Evolutionary conservation across 192 early-diverging fungal genomes (phyloP), one percentile per base, ranked within the genome.

Genomic region (Umbelopsis sp.): DNA sequence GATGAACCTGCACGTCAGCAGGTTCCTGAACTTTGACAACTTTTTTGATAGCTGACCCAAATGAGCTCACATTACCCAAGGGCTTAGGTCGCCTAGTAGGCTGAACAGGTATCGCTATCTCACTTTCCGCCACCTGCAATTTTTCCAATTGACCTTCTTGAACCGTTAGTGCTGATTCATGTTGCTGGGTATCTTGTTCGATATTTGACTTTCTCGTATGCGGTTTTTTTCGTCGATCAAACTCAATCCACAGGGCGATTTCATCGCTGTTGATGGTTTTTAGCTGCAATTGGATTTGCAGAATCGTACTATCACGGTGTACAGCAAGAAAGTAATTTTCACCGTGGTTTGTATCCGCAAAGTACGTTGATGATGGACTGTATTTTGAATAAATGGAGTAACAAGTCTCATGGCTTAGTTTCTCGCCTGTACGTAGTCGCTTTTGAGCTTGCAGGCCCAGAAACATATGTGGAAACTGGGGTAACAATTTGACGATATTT

Each of bases 221-320:
- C 25, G 22, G 6, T 21, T 25, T 23, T 52, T 12, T 23, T 12
- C 51, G 80, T 37, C 87, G 80, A 46, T 90, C 86, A 68, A 84
- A 91, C 4, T 86, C 85, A 41, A 91, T 87, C 89, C 88, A 91
- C 13, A 91, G 67, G 15, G 86, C 87, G 69, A 80, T 81, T 6
- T 88, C 74, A 16, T 73, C 50, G 3, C 61, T 72, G 35, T 87
- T 80, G 2, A 89, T 75, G 51, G 80, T 70, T 16, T 84, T 73
- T 30, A 91, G 80, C 44, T 89, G 86, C 44, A 91, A 71, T 35
- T 91, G 83, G 35, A 90, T 73, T 61, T 86, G 81, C 21, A 91
- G 76, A 0, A 75, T 75, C 0, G 86, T 86, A 18, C 88, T 84
- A 75, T 91, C 89, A 21, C 87, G 80, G 71, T 91, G 89, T 12